Base-by-base conservation (phyloP, 495 filamentous ascomycete genomes). In the Cercophora sp. region DNA sequence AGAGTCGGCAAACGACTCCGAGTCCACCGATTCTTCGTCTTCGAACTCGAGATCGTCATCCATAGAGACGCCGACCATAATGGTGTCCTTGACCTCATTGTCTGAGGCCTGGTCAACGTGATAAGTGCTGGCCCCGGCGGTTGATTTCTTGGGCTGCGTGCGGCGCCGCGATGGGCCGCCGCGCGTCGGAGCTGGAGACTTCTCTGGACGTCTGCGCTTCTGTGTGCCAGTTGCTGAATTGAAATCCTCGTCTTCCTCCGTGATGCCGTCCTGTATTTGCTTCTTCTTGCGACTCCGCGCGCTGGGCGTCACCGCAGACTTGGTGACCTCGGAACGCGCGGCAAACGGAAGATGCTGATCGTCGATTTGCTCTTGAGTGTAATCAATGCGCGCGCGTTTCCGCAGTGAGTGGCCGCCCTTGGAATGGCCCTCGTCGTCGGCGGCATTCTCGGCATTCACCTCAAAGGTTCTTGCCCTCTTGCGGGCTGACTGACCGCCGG, bases 321-420 rank as follows among this genome's bases (percentile, higher is more conserved):
- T 36, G 8, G 10, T n/a, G 11, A 22, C 31, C 1, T 53, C 47
- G 11, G 64, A 16, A 42, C 68, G 71, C 39, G 48, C 22, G 2
- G 31, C 26, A 2, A 51, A 26, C 8, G 55, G 45, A 2, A 47
- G 25, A 9, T 64, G 52, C 9, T 74, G 70, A 16, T 75, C 72
- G 23, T 75, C 73, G 22, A 69, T 62, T 20, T 69, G 65, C 43
- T 73, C 70, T 24, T 73, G 67, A 8, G 68, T 70, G 57, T 77
- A 78, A 40, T 78, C 71, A 16, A 77, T 62, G 25, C 70, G 71
- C 16, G 70, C 55, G 18, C 75, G 68, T 57, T 71, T 77, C 53
- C 75, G 61, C 5, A 78, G 64, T 0, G 70, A 74, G 54, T 75
- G 75, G n/a, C 75, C 75, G 27, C 73, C 73, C 47, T 65, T 74